Base-by-base conservation (phyloP, 768 basidiomycete species). In the Lactarius hatsudake region DNA sequence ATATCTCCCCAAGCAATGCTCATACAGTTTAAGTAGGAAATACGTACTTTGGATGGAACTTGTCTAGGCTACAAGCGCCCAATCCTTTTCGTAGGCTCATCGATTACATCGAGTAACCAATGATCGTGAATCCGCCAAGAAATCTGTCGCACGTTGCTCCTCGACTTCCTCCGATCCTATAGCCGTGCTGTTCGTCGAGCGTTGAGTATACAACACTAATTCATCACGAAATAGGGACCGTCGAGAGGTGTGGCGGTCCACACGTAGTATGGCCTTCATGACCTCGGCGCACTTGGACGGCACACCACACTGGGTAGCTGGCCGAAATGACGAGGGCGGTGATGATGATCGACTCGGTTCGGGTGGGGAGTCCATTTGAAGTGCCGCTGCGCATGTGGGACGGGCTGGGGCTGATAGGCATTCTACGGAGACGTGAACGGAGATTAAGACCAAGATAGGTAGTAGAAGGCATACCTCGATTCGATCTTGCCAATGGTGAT, bases 211-310 rank as follows among this genome's bases (percentile, higher is more conserved):
- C 3, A 66, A 64, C 51, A 69, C 59, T 59, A 61, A 8, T 9
- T 66, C 71, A 1, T 65, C 67, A 42, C 9, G 40, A 43, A 63
- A 28, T 55, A 68, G 32, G 65, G 72, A 30, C 59, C 63, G 34
- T 23, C 61, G 66, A 48, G 66, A 48, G 71, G 17, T 48, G 23
- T 88, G 85, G 59, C 96, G 84, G 78, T 97, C 94, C 18, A 96
- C 71, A 69, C 87, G 79, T 13, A 88, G 74, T 34, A 92, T 85
- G 3, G 95, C 96, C 38, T 90, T 92, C 3, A 62, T 96, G 91
- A 1, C 94, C 94, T 64, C 83, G 76, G 10, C 96, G 89, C 59
- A 89, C 28, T 67, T 96, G 90, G 64, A 93, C 80, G 2, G 86
- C 80, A 9, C 83, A 82, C 32, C 73, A 71, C 59, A 76, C 70